Evolutionary conservation across 148 eudicot species (phyloP).

Genomic region (Simmondsia chinensis): DNA sequence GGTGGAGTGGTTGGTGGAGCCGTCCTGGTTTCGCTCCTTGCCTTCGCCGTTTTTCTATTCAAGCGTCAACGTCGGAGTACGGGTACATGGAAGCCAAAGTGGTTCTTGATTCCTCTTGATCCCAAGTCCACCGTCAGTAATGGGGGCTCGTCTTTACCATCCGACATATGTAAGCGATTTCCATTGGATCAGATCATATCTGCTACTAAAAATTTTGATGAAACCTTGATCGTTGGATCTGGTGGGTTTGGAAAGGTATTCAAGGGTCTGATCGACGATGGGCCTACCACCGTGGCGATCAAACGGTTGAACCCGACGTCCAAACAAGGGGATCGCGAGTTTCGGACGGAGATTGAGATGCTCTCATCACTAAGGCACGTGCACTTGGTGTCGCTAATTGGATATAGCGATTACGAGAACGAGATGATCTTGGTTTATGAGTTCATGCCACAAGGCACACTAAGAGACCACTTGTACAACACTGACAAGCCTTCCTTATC

Average conservation of each 20-base stretch:
- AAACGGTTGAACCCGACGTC: slow-evolving; percentile 15
- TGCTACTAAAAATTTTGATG: slow-evolving; percentile 21
- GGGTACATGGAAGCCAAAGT: not conserved
- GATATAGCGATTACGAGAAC: slow-evolving; percentile 20
- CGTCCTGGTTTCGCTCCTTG: not conserved
- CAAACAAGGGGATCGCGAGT: slow-evolving; percentile 16
- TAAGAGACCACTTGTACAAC: slow-evolving; percentile 17
- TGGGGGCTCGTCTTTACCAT: slow-evolving; percentile 1
- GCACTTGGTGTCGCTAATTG: slow-evolving; percentile 19
- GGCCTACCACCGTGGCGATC: slow-evolving; percentile 13
- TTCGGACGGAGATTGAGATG: slow-evolving; percentile 20
- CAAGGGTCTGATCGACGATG: slow-evolving; percentile 14
- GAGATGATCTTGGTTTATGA: slow-evolving; percentile 23
- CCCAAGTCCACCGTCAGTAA: not conserved
- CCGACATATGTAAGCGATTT: slow-evolving; percentile 14
- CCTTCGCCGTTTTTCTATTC: not conserved
- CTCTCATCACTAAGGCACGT: slow-evolving; percentile 21
- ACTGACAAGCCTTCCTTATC: slow-evolving; percentile 8
- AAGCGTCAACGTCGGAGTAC: not conserved
- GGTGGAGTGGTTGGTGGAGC: not conserved
- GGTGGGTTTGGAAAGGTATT: slow-evolving; percentile 30
- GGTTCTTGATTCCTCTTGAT: not conserved
- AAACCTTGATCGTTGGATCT: slow-evolving; percentile 6
- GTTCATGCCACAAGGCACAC: slow-evolving; percentile 21
- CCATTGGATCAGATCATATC: slow-evolving; percentile 9